These are phyloP conservation scores for Durio zibethinus DNA, from an alignment of 345 rosid genomes.

Conservation along the genomic window DNA sequence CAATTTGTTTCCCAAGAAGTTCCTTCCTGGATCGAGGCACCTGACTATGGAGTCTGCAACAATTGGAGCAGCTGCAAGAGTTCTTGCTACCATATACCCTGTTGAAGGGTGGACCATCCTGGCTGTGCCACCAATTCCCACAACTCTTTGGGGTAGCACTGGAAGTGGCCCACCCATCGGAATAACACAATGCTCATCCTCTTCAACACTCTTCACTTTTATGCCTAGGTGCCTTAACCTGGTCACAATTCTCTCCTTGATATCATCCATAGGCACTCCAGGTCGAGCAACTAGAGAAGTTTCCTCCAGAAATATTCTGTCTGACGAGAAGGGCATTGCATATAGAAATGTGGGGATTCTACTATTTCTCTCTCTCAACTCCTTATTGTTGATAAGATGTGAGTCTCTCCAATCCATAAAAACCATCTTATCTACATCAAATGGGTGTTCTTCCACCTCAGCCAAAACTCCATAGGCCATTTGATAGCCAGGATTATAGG, in stretches of 20 bases:
- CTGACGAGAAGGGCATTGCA: conserved; percentile 88
- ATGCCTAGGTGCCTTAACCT: conserved; percentile 57
- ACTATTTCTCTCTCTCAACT: conserved; percentile 56
- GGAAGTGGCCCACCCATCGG: conserved; percentile 99
- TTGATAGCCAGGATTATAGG: conserved; percentile 94
- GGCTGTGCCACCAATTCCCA: conserved; percentile 94
- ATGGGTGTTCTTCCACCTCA: conserved; percentile 93
- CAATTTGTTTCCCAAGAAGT: conserved; percentile 49
- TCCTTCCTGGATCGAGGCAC: conserved; percentile 52
- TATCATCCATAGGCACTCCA: conserved; percentile 72
- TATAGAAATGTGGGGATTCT: conserved; percentile 85
- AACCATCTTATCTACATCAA: conserved; percentile 88
- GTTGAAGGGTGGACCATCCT: conserved; percentile 42
- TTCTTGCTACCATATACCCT: conserved; percentile 99
- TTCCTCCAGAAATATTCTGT: conserved; percentile 85
- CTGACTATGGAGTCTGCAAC: conserved; percentile 78
- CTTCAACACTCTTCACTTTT: conserved; percentile 7
- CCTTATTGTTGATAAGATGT: conserved; percentile 46
- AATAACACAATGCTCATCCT: conserved; percentile 69
- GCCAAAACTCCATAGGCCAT: conserved; percentile 93
- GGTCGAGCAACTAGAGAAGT: conserved; percentile 94
- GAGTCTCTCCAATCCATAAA: conserved; percentile 99
- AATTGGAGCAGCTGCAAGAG: conserved; percentile 92
- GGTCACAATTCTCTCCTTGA: conserved; percentile 94
- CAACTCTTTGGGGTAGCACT: conserved; percentile 85